A percentile compares a stretch with the other conserved stretches of the same genome.
Conservation (phyloP, 352 stramenopile species). For the Phytophthora tubulina region DNA sequence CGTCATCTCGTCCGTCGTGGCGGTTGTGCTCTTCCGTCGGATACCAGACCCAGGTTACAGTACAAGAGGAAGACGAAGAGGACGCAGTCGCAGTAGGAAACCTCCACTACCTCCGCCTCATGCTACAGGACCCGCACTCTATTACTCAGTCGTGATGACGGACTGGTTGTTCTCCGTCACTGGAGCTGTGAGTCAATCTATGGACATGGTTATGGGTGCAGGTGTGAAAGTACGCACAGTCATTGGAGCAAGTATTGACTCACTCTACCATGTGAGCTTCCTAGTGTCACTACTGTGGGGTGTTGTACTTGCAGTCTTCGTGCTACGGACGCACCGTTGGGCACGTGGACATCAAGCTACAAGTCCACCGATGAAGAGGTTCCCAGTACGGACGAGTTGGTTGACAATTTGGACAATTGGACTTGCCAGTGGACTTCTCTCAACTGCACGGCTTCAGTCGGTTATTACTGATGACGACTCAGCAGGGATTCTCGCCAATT, state of each 20-base stretch:
- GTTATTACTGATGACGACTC: conserved; percentile 32
- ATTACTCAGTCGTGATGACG: conserved; percentile 63
- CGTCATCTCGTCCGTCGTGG: conserved; percentile 49
- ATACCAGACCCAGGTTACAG: conserved; percentile 43
- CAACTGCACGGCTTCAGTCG: conserved; percentile 46
- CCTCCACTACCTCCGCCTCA: conserved; percentile 35
- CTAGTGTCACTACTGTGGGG: conserved; percentile 62
- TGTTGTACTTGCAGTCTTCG: conserved; percentile 57
- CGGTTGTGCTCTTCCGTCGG: conserved; percentile 43
- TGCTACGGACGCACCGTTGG: conserved; percentile 44
- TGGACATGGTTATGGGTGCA: conserved; percentile 62
- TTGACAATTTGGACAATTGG: conserved; percentile 56
- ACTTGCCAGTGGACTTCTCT: conserved; percentile 49
- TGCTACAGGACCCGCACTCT: conserved; percentile 57
- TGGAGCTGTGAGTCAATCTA: conserved; percentile 63
- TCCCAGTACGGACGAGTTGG: conserved; percentile 62
- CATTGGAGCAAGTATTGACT: conserved; percentile 50
- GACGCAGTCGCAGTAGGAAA: conserved; percentile 26
- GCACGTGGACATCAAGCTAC: conserved; percentile 8
- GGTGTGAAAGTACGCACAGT: conserved; percentile 48
- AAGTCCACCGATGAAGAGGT: conserved; percentile 35
- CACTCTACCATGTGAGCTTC: conserved; percentile 51
- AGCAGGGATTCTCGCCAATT: conserved; percentile 12
- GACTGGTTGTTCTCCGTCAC: conserved; percentile 64
- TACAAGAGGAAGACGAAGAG: conserved; percentile 1